These are phyloP conservation scores for Prorocentrum cordatum DNA, from an alignment of 169 alveolate species.

Conservation along the genomic window DNA sequence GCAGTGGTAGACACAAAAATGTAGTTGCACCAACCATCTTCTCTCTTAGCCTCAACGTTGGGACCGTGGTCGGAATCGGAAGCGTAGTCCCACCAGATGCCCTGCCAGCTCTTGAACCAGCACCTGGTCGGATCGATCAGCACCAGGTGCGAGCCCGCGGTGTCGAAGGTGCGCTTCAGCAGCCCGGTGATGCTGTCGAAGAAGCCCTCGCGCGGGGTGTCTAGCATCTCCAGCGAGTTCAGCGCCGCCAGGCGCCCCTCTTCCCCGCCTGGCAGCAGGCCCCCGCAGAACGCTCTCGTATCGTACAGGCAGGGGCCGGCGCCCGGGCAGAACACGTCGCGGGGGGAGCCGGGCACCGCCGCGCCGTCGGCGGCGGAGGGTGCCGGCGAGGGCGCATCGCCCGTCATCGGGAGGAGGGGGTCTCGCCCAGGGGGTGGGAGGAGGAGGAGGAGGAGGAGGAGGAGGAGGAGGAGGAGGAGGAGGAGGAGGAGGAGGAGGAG, in stretches of 20 bases:
- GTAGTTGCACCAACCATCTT: conserved; percentile 29
- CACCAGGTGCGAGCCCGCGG: background rate
- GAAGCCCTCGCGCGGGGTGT: background rate
- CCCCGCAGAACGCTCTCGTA: conserved; percentile 11
- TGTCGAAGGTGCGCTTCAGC: conserved; percentile 25
- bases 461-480: no score
- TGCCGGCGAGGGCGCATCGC: no score
- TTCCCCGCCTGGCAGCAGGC: background rate
- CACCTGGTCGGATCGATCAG: conserved; percentile 27
- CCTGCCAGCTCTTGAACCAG: conserved; percentile 65
- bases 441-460: no score
- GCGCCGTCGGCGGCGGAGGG: no score
- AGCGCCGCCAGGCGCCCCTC: background rate
- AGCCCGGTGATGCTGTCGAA: background rate
- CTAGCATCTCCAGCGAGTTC: conserved; percentile 3
- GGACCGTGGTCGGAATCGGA: conserved; percentile 8
- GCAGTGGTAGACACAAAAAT: conserved; percentile 9
- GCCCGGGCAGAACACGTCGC: no score
- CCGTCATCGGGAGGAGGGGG: no score
- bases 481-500: no score
- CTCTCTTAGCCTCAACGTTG: conserved; percentile 24
- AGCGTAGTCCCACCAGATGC: background rate
- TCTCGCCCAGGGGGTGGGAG: no score
- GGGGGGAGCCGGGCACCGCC: no score
- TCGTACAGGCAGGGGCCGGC: no score